These are phyloP conservation scores for Erythrobasidium yunnanense DNA, from an alignment of 768 basidiomycete species.

Conservation along the genomic window DNA sequence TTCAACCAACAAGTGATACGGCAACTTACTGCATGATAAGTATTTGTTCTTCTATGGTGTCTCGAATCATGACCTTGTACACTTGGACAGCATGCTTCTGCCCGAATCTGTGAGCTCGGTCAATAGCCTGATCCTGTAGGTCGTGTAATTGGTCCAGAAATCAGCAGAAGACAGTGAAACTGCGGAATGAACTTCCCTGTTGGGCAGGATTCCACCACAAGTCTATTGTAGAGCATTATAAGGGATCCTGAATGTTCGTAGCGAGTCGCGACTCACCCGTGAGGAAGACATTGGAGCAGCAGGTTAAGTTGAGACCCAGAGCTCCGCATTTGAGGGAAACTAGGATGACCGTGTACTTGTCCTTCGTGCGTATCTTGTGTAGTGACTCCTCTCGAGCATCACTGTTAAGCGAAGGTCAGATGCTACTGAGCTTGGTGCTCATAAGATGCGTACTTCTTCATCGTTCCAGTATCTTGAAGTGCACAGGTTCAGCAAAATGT, in stretches of 20 bases:
- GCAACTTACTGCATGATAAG: constrained; percentile 15
- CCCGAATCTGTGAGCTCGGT: constrained; percentile 37
- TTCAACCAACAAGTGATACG: background rate
- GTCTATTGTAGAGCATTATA: too few species aligned
- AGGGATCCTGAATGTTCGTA: too few species aligned
- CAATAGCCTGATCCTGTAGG: constrained; percentile 37
- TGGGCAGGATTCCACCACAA: constrained; percentile 31
- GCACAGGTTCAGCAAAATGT: background rate
- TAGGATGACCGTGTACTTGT: constrained; percentile 60
- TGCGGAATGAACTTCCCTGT: too few species aligned
- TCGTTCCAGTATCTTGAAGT: constrained; percentile 12
- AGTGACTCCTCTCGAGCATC: constrained; percentile 66
- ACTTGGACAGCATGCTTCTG: constrained; percentile 47
- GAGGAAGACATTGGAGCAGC: constrained; percentile 86
- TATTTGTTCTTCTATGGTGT: constrained; percentile 30
- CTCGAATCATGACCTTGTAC: constrained; percentile 56
- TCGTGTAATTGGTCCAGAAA: background rate
- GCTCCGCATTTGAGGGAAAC: constrained; percentile 67
- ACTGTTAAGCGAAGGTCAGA: constrained; percentile 56
- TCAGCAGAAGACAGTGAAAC: background rate
- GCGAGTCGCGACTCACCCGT: constrained; percentile 54
- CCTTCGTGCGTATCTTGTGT: constrained; percentile 56
- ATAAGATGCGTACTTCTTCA: background rate
- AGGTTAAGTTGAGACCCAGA: constrained; percentile 72
- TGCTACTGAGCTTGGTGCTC: background rate